Evolutionary conservation across 345 rosid species (phyloP).

Genomic region (Gossypium mustelinum): DNA sequence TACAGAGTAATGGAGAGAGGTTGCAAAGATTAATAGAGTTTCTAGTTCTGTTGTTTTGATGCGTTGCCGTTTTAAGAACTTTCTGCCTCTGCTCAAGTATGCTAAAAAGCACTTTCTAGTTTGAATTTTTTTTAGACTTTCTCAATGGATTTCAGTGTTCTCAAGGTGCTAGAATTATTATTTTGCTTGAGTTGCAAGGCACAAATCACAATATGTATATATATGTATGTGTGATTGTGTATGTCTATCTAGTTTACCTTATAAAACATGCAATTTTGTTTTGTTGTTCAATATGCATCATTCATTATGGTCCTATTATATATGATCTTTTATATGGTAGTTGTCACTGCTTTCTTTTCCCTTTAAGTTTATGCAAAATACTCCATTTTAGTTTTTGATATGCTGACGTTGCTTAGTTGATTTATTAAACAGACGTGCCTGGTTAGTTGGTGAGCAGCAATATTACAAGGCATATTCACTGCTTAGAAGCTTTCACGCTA

Average conservation of each 20-base stretch:
- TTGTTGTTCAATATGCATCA: too few species aligned
- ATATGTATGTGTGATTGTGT: too few species aligned
- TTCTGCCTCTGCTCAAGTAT: not conserved
- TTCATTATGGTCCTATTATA: not conserved
- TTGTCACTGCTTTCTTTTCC: not conserved
- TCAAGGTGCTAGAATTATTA: too few species aligned
- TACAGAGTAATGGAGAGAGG: too few species aligned
- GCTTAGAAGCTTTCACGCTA: slow-evolving; percentile 3
- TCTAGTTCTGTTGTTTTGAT: not conserved
- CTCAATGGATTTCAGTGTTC: too few species aligned
- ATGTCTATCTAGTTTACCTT: too few species aligned
- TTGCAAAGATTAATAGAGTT: too few species aligned
- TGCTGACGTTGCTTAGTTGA: not conserved
- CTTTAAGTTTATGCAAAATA: not conserved
- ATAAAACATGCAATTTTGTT: too few species aligned
- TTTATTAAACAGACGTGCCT: slow-evolving; percentile 11
- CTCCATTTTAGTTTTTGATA: not conserved
- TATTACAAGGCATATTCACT: slow-evolving; percentile 12
- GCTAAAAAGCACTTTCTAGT: not conserved
- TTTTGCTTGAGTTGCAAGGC: too few species aligned
- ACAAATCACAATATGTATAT: too few species aligned
- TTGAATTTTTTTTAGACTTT: not conserved
- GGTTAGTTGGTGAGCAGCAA: slow-evolving; percentile 4
- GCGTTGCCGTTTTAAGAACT: not conserved
- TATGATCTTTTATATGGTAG: not conserved